Percentiles rank a stretch among this genome's conserved stretches.
Conservation (phyloP, 225 moss, liverwort and hornwort species). For the Neckera pumila region DNA sequence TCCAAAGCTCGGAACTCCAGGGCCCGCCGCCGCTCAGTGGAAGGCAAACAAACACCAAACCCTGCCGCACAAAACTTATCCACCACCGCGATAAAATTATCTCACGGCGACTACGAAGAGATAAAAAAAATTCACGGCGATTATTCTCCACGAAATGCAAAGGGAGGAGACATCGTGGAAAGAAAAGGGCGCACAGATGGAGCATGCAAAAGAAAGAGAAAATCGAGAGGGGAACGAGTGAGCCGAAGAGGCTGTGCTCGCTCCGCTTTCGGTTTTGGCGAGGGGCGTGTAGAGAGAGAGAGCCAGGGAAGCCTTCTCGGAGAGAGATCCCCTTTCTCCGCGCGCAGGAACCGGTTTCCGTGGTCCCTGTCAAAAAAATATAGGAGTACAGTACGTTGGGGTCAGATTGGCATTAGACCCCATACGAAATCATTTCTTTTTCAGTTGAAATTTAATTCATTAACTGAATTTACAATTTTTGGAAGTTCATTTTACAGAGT, state of each 20-base stretch:
- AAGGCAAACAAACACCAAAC: background rate
- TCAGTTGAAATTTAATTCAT: too few species aligned
- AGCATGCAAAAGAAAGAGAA: background rate
- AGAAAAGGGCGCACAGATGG: background rate
- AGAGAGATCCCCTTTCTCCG: background rate
- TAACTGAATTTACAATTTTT: too few species aligned
- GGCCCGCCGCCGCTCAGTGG: background rate
- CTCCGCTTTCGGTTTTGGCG: background rate
- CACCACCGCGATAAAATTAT: background rate
- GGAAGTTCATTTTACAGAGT: too few species aligned
- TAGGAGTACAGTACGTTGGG: background rate
- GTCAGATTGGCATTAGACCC: too few species aligned
- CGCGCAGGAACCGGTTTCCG: background rate
- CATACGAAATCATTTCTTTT: too few species aligned
- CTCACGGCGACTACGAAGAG: background rate
- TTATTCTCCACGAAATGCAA: background rate
- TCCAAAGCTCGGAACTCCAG: background rate
- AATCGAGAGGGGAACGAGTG: background rate
- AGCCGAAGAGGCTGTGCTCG: background rate
- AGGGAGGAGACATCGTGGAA: background rate
- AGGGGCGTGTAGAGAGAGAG: too few species aligned
- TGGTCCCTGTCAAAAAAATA: background rate
- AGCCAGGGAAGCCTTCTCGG: background rate
- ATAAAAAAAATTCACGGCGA: background rate
- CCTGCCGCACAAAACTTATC: background rate